Percentiles rank a stretch among this genome's conserved stretches.
These are phyloP conservation scores for Geosmithia putterillii DNA, from an alignment of 2,329 filamentous ascomycete species.

Conservation along the genomic window DNA sequence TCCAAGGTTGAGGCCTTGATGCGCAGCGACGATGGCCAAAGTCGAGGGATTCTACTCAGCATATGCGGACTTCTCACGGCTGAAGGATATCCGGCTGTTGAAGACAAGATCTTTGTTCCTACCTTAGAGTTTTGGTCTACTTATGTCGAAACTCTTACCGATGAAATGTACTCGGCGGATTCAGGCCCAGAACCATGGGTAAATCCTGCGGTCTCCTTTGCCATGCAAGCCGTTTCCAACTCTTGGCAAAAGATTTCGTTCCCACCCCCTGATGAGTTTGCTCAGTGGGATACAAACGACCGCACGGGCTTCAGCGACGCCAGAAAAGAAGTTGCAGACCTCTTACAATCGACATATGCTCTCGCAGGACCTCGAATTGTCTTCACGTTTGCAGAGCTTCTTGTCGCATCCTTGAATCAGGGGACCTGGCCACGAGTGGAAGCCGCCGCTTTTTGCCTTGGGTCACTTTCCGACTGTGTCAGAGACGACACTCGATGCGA, in stretches of 20 bases:
- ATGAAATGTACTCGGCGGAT: slow-evolving; percentile 39
- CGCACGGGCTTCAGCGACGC: slow-evolving; percentile 58
- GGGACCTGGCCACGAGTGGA: slow-evolving; percentile 48
- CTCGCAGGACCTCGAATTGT: slow-evolving; percentile 44
- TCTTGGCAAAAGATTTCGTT: slow-evolving; percentile 60
- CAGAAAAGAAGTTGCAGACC: slow-evolving; percentile 66
- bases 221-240: slow-evolving; percentile 52
- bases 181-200: slow-evolving; percentile 40
- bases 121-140: slow-evolving; percentile 73
- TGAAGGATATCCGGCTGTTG: slow-evolving; percentile 53
- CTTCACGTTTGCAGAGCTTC: slow-evolving; percentile 41
- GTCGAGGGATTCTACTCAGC: slow-evolving; percentile 39
- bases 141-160: slow-evolving; percentile 58
- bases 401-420: slow-evolving; percentile 33
- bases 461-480: slow-evolving; percentile 54
- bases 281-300: slow-evolving; percentile 58
- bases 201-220: slow-evolving; percentile 39
- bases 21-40: slow-evolving; percentile 34
- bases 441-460: slow-evolving; percentile 49
- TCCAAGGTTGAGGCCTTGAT: slow-evolving; percentile 50
- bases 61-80: slow-evolving; percentile 55
- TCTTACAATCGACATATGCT: slow-evolving; percentile 60
- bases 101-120: slow-evolving; percentile 63
- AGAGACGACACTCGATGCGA: slow-evolving; percentile 46
- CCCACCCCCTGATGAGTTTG: slow-evolving; percentile 43